Evolutionary conservation across 176 grass and related monocot genomes (phyloP).

Genomic region (Bonia amplexicaulis): DNA sequence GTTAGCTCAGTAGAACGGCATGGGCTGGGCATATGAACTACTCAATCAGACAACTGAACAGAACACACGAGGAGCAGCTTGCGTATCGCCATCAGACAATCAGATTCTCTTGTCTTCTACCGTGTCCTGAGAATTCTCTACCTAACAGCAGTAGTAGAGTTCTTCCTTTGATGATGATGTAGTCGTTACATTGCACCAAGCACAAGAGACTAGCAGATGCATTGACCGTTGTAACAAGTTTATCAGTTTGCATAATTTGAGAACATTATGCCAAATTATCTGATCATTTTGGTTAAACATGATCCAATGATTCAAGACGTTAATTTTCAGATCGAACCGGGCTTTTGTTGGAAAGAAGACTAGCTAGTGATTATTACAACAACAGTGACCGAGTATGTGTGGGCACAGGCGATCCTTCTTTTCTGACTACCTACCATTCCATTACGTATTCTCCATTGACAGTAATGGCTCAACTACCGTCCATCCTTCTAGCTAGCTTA

Average conservation of each 20-base stretch:
- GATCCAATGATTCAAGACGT: background rate
- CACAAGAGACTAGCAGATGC: background rate
- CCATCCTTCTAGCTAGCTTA: background rate
- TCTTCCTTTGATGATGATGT: background rate
- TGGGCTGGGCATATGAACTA: background rate
- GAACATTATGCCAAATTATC: background rate
- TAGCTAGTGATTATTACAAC: background rate
- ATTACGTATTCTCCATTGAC: background rate
- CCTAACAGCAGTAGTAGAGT: background rate
- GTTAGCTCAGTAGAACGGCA: background rate
- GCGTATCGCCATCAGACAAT: background rate
- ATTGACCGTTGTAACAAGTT: background rate
- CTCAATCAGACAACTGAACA: background rate
- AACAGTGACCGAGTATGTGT: background rate
- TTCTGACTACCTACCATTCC: background rate
- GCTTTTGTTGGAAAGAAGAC: background rate
- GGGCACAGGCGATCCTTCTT: background rate
- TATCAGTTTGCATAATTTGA: background rate
- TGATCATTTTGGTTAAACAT: background rate
- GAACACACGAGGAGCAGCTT: background rate
- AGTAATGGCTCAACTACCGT: slow-evolving; percentile 17
- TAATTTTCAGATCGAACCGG: background rate
- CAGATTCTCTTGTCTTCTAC: background rate
- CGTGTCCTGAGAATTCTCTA: background rate
- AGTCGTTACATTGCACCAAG: background rate